Conservation (phyloP, 2,329 filamentous ascomycete genomes). For the Xylaria sp. region DNA sequence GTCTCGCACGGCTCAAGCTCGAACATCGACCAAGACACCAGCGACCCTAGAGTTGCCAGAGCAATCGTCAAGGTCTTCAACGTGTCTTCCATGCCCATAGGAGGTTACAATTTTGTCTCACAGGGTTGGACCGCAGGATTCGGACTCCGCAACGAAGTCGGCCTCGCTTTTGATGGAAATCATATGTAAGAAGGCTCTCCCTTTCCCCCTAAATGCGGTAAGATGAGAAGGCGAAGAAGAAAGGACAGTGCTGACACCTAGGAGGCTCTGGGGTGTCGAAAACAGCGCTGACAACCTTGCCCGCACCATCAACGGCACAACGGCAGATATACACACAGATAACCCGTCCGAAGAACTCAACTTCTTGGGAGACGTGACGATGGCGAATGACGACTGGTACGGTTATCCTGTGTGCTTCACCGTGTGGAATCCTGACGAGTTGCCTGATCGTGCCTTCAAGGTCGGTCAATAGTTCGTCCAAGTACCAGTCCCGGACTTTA, state of each 20-base stretch:
- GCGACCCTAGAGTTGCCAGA: constrained; percentile 59
- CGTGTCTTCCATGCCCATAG: constrained; percentile 39
- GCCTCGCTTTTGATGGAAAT: constrained; percentile 55
- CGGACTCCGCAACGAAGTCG: constrained; percentile 73
- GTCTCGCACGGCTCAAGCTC: constrained; percentile 65
- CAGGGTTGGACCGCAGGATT: constrained; percentile 57
- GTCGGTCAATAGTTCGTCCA: constrained; percentile 52
- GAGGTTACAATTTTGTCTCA: constrained; percentile 56
- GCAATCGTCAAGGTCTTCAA: constrained; percentile 66
- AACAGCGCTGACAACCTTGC: constrained; percentile 71
- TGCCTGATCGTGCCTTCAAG: constrained; percentile 49
- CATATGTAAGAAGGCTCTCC: constrained; percentile 55
- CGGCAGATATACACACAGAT: constrained; percentile 64
- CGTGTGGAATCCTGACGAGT: constrained; percentile 54
- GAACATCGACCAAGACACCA: constrained; percentile 64
- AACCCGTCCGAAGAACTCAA: constrained; percentile 75
- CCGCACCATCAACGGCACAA: constrained; percentile 55
- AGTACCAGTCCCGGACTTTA: constrained; percentile 42
- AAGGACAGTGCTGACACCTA: constrained; percentile 11
- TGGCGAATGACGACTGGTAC: constrained; percentile 62
- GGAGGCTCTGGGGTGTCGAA: constrained; percentile 63
- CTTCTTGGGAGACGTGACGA: constrained; percentile 68
- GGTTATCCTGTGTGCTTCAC: constrained; percentile 66
- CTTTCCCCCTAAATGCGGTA: too few relatives aligned
- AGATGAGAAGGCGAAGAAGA: background rate